Evolutionary conservation across 805 yeast genomes (phyloP).

Genomic region (Metschnikowia anglica): DNA sequence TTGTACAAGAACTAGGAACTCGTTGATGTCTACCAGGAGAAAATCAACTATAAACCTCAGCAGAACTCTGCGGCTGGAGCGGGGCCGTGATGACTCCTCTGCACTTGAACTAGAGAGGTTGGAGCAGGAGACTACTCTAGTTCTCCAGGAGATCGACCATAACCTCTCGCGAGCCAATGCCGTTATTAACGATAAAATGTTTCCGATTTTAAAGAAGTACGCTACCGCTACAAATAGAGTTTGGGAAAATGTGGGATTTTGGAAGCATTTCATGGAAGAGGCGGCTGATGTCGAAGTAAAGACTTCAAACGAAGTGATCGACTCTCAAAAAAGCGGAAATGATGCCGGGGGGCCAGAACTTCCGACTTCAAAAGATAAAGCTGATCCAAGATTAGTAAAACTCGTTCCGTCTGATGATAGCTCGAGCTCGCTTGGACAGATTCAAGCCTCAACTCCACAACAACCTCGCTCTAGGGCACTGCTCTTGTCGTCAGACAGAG

Average conservation of each 20-base stretch:
- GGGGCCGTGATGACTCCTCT: constrained; percentile 14
- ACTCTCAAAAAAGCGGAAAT: background rate
- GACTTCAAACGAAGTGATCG: constrained; percentile 44
- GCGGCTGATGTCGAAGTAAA: constrained; percentile 65
- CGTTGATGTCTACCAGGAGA: constrained; percentile 13
- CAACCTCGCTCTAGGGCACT: constrained; percentile 9
- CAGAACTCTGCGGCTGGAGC: constrained; percentile 11
- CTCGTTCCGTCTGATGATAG: background rate
- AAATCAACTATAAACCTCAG: constrained; percentile 17
- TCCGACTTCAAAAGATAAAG: background rate
- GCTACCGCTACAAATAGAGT: constrained; percentile 56
- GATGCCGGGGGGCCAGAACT: background rate
- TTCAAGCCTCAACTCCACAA: constrained; percentile 15
- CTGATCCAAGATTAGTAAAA: background rate
- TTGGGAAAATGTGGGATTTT: constrained; percentile 66
- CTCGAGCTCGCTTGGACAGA: constrained; percentile 6
- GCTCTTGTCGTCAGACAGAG: constrained; percentile 8
- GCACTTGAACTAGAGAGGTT: constrained; percentile 53
- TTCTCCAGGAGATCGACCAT: constrained; percentile 75
- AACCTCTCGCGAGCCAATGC: constrained; percentile 68
- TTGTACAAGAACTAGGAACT: background rate
- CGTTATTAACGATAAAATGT: constrained; percentile 61
- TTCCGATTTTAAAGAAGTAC: constrained; percentile 66
- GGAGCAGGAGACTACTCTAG: constrained; percentile 77
- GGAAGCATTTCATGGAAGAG: constrained; percentile 77